phyloP scores from a whole-genome alignment of 495 filamentous ascomycete genomes.

The Hyphodiscus hymeniophilus region DNA sequence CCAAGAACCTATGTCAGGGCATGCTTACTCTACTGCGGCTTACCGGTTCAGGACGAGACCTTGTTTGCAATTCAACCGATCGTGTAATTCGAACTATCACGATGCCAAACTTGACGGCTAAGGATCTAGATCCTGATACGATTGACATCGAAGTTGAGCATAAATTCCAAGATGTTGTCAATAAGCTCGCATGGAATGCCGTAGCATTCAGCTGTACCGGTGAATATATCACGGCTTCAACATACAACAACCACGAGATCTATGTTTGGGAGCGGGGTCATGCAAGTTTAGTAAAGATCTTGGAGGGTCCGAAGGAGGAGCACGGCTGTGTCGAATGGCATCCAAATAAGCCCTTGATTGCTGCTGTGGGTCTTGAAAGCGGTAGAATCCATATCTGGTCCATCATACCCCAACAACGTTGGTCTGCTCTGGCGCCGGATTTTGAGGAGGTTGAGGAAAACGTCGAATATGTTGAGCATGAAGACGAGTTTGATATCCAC shows the following conservation, averaged over 20 bases:
- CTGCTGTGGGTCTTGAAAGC: slow-evolving; percentile 81
- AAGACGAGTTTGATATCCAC: slow-evolving; percentile 98
- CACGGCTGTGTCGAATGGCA: slow-evolving; percentile 96
- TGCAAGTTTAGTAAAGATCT: slow-evolving; percentile 90
- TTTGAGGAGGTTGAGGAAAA: slow-evolving; percentile 98
- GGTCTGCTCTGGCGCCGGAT: slow-evolving; percentile 93
- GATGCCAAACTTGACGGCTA: slow-evolving; percentile 40
- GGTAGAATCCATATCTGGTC: slow-evolving; percentile 91
- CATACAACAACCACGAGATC: slow-evolving; percentile 94
- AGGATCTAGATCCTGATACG: slow-evolving; percentile 53
- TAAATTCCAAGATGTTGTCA: slow-evolving; percentile 97
- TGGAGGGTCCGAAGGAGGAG: slow-evolving; percentile 93
- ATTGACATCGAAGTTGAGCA: slow-evolving; percentile 90
- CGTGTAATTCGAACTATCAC: slow-evolving; percentile 86
- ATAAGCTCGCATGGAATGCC: slow-evolving; percentile 90
- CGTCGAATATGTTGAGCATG: slow-evolving; percentile 86
- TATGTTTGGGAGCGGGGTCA: slow-evolving; percentile 96
- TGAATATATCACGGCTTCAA: slow-evolving; percentile 87
- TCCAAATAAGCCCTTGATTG: slow-evolving; percentile 77
- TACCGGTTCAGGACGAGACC: slow-evolving; percentile 69
- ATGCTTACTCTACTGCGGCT: slow-evolving; percentile 83
- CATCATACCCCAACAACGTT: slow-evolving; percentile 83
- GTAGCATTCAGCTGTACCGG: slow-evolving; percentile 88
- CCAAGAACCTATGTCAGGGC: slow-evolving; percentile 74
- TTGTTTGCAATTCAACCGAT: slow-evolving; percentile 86